Base-by-base conservation (phyloP, 73 alveolate species). In the Paramecium caudatum region DNA sequence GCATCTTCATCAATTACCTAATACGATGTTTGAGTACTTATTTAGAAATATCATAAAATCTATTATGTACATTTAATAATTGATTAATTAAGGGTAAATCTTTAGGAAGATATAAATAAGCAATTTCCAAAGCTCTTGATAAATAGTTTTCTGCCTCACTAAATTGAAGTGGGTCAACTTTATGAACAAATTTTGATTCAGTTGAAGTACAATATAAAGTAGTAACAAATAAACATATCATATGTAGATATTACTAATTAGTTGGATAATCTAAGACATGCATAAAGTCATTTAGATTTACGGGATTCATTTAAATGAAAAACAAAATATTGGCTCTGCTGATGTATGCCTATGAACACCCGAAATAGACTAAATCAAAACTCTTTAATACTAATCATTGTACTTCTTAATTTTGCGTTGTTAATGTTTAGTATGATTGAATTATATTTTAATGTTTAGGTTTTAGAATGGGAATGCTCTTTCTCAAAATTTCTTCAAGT, bases 181-280 rank as follows among this genome's bases (percentile, higher is more conserved):
- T 48, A n/a, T 62, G 34, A 23, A 65, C 69, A 63, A 86, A 86
- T 43, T 81, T 86, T 17, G 93, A 62, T 70, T 86, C 93, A 9
- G 93, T 86, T n/a, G 93, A 86, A 8, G 84, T 63, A 41, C 93
- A 86, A 86, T 86, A 86, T 3, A 86, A 63, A 7, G 93, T 63
- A 13, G 65, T 78, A 34, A 74, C 88, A 12, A 74, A 74, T 4
- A 74, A 45, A 10, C 88, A 36, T n/a, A 74, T 74, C 43, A 43
- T 2, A 74, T 74, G 88, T 17, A 74, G 32, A 23, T 27, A 74
- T 74, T 74, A 8, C 43, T 74, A 4, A 41, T 23, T 39, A 21
- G 43, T 74, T 9, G 88, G 88, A 13, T 41, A 74, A n/a, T 74
- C 32, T 30, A 41, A 9, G 9, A 2, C 39, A 37, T 27, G 39